Conservation (phyloP, 305 asterid genomes). For the Plantago rigida region DNA sequence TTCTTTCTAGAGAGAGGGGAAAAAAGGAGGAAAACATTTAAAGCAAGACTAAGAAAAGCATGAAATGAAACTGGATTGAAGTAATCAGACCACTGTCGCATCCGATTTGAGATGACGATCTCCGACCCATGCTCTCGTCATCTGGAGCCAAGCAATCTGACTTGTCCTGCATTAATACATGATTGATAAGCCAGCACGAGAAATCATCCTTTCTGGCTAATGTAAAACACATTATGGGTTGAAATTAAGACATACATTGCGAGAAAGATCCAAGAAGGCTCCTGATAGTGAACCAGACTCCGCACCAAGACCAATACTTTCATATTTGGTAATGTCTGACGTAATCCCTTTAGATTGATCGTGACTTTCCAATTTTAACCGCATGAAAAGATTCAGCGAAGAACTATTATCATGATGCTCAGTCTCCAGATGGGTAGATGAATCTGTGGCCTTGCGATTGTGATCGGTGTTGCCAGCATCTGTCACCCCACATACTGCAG, state of each 20-base stretch:
- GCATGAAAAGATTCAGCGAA: conserved; percentile 26
- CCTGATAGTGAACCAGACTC: conserved; percentile 29
- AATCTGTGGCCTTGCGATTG: conserved; percentile 24
- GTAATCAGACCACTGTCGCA: conserved; percentile 36
- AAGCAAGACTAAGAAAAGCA: conserved; percentile 15
- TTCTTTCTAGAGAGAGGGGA: conserved; percentile 5
- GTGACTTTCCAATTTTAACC: conserved; percentile 24
- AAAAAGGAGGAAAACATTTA: neutral
- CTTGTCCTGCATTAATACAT: conserved; percentile 44
- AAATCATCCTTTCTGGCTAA: conserved; percentile 15
- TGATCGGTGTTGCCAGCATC: conserved; percentile 22
- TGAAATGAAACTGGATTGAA: conserved; percentile 20
- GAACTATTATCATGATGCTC: conserved; percentile 27
- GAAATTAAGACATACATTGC: conserved; percentile 30
- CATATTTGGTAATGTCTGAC: conserved; percentile 28
- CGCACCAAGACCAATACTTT: conserved; percentile 22
- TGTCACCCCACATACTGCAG: conserved; percentile 16
- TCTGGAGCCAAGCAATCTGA: conserved; percentile 35
- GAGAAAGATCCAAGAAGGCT: conserved; percentile 27
- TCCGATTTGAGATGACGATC: conserved; percentile 41
- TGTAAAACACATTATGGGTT: conserved; percentile 14
- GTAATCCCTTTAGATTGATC: conserved; percentile 28
- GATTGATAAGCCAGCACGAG: conserved; percentile 21
- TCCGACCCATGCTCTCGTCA: conserved; percentile 36
- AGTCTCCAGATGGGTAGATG: conserved; percentile 27